Conservation (phyloP, 2,329 filamentous ascomycete species). For the Fusarium longipes region DNA sequence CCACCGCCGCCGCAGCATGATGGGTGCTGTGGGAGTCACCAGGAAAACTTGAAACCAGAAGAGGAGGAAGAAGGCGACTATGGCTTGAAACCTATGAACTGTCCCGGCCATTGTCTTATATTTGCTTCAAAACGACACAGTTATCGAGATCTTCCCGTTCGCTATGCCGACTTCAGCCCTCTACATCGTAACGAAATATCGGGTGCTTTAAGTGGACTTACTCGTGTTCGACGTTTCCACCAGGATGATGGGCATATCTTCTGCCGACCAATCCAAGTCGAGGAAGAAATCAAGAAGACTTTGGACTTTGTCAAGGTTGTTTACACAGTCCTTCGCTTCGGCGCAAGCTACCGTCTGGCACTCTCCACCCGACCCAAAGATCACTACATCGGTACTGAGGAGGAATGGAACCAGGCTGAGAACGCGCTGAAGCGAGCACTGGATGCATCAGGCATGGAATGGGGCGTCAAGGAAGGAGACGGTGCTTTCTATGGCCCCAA, state of each 20-base stretch:
- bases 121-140: constrained; percentile 79
- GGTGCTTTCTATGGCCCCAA: constrained; percentile 94
- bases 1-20: constrained; percentile 14
- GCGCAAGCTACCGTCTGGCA: constrained; percentile 75
- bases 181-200: constrained; percentile 89
- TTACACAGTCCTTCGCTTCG: constrained; percentile 76
- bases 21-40: constrained; percentile 50
- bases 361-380: constrained; percentile 82
- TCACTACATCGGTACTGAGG: constrained; percentile 79
- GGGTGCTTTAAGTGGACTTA: constrained; percentile 82
- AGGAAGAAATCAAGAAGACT: constrained; percentile 77
- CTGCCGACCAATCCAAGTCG: constrained; percentile 80
- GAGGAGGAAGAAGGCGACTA: constrained; percentile 77
- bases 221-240: constrained; percentile 86
- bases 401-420: constrained; percentile 68
- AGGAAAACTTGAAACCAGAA: constrained; percentile 40
- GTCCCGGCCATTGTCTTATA: constrained; percentile 86
- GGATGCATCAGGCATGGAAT: constrained; percentile 76
- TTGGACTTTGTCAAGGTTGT: constrained; percentile 79
- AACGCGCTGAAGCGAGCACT: constrained; percentile 54
- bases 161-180: constrained; percentile 88
- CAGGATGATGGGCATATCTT: constrained; percentile 95
- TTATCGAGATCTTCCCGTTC: constrained; percentile 83
- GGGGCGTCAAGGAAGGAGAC: constrained; percentile 82
- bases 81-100: constrained; percentile 93